phyloP scores from a whole-genome alignment of 768 basidiomycete species.

The Russula emetica region DNA sequence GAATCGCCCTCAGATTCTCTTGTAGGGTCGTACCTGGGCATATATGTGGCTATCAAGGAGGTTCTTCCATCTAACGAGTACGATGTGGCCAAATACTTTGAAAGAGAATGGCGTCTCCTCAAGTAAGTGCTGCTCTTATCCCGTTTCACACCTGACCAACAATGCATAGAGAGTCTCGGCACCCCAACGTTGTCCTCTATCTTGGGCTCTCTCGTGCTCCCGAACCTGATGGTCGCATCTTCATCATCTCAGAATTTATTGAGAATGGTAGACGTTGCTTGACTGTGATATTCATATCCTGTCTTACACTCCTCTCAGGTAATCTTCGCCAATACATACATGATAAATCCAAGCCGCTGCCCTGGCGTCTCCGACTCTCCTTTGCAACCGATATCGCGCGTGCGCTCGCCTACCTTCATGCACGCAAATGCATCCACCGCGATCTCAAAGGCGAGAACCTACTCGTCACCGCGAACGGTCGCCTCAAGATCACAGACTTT shows the following conservation, averaged over 20 bases:
- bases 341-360: constrained; percentile 76
- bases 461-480: constrained; percentile 88
- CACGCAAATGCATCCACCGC: constrained; percentile 81
- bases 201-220: constrained; percentile 84
- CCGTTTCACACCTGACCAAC: constrained; percentile 16
- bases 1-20: background rate
- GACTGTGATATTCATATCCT: background rate
- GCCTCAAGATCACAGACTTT: constrained; percentile 98
- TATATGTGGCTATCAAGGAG: constrained; percentile 95
- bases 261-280: constrained; percentile 53
- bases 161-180: constrained; percentile 64
- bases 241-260: constrained; percentile 93
- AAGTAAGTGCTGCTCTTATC: constrained; percentile 43
- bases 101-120: constrained; percentile 98
- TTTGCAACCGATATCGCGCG: constrained; percentile 94
- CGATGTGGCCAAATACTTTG: constrained; percentile 96
- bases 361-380: constrained; percentile 89
- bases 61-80: constrained; percentile 88
- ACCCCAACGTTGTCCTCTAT: constrained; percentile 91
- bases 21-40: constrained; percentile 83
- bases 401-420: constrained; percentile 96
- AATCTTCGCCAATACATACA: constrained; percentile 91
- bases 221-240: constrained; percentile 75
- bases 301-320: constrained; percentile 32
- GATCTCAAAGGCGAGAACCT: constrained; percentile 98